Conservation (phyloP, 2,329 filamentous ascomycete genomes). For the Berkeleyomyces rouxiae region DNA sequence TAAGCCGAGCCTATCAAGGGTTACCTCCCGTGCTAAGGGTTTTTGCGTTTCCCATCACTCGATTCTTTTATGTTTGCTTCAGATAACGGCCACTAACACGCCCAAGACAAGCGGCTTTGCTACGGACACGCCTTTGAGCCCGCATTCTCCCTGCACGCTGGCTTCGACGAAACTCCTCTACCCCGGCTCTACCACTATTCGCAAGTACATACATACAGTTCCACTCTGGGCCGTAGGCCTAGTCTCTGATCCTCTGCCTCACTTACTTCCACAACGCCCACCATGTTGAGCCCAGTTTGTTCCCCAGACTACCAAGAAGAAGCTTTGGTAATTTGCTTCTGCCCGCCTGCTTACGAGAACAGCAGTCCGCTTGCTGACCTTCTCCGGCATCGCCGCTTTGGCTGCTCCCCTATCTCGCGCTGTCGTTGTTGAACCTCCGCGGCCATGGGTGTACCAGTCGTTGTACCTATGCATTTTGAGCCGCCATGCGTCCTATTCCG, state of each 20-base stretch:
- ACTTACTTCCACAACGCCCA: background rate
- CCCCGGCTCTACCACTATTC: no score
- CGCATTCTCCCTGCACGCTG: no score
- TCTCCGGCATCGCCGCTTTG: background rate
- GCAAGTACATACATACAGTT: background rate
- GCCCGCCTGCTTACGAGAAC: background rate
- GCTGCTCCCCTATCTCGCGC: background rate
- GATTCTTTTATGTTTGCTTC: slow-evolving; percentile 5
- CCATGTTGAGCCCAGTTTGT: background rate
- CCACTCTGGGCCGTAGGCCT: background rate
- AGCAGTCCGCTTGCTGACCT: background rate
- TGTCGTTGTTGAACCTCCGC: background rate
- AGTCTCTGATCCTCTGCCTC: background rate
- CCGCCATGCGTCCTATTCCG: no score
- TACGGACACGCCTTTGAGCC: background rate
- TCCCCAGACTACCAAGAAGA: background rate
- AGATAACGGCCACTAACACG: background rate
- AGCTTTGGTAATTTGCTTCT: background rate
- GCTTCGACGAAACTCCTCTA: no score
- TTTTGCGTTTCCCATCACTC: background rate
- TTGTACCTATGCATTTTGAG: no score
- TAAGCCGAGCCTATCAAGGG: background rate
- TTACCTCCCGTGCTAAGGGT: background rate
- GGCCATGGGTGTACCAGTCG: no score
- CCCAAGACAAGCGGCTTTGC: background rate